phyloP scores from a whole-genome alignment of 2,329 filamentous ascomycete species.

The Pseudogymnoascus sp. region DNA sequence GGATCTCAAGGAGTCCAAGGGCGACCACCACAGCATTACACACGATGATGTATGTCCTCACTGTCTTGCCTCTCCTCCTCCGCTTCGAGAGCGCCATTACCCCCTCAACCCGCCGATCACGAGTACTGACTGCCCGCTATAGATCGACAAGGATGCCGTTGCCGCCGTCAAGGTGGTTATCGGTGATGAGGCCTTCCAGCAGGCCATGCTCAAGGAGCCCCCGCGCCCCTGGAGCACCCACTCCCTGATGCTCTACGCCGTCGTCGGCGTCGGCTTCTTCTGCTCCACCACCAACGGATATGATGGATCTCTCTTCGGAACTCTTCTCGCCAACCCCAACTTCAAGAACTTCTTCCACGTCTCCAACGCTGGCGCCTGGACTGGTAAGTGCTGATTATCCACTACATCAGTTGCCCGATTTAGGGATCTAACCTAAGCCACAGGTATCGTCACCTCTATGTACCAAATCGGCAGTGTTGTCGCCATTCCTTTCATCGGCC shows the following conservation, averaged over 20 bases:
- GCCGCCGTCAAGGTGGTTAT: conserved; percentile 36
- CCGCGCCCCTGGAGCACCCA: conserved; percentile 33
- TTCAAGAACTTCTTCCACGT: conserved; percentile 35
- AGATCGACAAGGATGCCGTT: conserved; percentile 2
- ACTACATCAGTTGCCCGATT: conserved; percentile 31
- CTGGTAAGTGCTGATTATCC: conserved; percentile 27
- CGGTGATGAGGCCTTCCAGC: conserved; percentile 45
- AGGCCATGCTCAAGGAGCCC: conserved; percentile 47
- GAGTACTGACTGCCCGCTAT: neutral
- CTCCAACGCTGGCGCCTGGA: conserved; percentile 37
- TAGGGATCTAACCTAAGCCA: conserved; percentile 32
- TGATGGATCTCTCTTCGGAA: conserved; percentile 42
- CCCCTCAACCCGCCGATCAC: neutral
- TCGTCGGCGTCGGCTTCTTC: conserved; percentile 40
- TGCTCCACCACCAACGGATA: conserved; percentile 43
- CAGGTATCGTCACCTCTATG: conserved; percentile 41
- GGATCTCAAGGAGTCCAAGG: neutral
- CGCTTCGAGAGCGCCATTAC: neutral
- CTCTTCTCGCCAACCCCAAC: conserved; percentile 34
- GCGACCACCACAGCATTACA: neutral
- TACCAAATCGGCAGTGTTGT: conserved; percentile 40
- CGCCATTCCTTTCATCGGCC: conserved; percentile 35
- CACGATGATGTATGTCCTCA: neutral
- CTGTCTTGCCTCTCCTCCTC: neutral
- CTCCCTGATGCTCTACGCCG: conserved; percentile 35